Conservation (phyloP, 306 rosid genomes). For the barrel medic (Medicago truncatula) region MtrunA17r5.0-ANR NC_053046.1:44106001-44106500, state of each 20-base stretch:
- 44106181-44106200: constrained; percentile 38
- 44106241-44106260: constrained; percentile 52
- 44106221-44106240: constrained; percentile 50
- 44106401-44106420: background rate
- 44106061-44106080: constrained; percentile 39
- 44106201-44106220: constrained; percentile 47
- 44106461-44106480: too few species aligned
- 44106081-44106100: constrained; percentile 45
- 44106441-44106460: too few species aligned
- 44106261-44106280: constrained; percentile 66
- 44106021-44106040: constrained; percentile 24
- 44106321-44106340: background rate
- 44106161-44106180: constrained; percentile 44
- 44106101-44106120: constrained; percentile 47
- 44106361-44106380: background rate
- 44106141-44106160: constrained; percentile 45
- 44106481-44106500: too few species aligned
- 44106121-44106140: constrained; percentile 44
- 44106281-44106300: constrained; percentile 40
- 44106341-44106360: background rate
- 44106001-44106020: constrained; percentile 50
- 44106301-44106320: background rate
- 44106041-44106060: constrained; percentile 42
- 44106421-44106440: background rate
- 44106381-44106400: background rate